Percentiles rank a stretch among this genome's conserved stretches.
phyloP scores from a whole-genome alignment of 2,329 filamentous ascomycete species.

The Arthrinium phaeospermum region DNA sequence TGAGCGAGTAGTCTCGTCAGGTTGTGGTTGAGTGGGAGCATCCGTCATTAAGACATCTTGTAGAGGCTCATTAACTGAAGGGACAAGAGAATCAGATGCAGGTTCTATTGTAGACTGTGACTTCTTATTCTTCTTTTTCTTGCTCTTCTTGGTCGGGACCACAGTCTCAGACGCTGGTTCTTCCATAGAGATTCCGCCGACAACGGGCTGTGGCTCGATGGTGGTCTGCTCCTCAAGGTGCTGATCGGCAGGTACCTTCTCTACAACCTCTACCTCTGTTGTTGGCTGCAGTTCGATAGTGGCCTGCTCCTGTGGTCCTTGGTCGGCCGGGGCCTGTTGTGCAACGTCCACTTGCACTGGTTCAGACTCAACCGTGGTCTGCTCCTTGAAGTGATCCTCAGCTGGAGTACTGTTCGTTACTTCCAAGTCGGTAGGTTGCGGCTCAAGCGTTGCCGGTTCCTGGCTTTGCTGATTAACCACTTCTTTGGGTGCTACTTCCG shows the following conservation, averaged over 20 bases:
- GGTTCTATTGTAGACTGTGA: constrained; percentile 24
- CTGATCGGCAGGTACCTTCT: neutral
- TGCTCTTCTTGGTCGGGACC: constrained; percentile 37
- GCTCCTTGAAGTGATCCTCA: neutral
- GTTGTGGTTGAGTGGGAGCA: neutral
- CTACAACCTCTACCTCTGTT: neutral
- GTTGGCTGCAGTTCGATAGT: neutral
- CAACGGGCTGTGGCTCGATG: neutral
- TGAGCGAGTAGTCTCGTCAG: constrained; percentile 19
- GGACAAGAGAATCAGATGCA: constrained; percentile 19
- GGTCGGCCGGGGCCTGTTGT: neutral
- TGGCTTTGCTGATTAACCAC: neutral
- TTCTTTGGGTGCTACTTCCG: neutral
- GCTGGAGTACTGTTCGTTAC: neutral
- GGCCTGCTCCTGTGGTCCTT: neutral
- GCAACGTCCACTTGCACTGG: neutral
- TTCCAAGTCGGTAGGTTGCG: neutral
- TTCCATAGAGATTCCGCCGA: neutral
- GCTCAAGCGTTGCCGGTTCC: neutral
- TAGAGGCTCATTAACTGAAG: neutral
- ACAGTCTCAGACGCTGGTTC: neutral
- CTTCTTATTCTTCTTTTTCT: constrained; percentile 44
- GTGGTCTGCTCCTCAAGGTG: constrained; percentile 6
- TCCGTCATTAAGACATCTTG: neutral
- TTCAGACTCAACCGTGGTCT: neutral